Conservation (phyloP, 192 early-diverging fungal genomes). For the Podila clonocystis region DNA sequence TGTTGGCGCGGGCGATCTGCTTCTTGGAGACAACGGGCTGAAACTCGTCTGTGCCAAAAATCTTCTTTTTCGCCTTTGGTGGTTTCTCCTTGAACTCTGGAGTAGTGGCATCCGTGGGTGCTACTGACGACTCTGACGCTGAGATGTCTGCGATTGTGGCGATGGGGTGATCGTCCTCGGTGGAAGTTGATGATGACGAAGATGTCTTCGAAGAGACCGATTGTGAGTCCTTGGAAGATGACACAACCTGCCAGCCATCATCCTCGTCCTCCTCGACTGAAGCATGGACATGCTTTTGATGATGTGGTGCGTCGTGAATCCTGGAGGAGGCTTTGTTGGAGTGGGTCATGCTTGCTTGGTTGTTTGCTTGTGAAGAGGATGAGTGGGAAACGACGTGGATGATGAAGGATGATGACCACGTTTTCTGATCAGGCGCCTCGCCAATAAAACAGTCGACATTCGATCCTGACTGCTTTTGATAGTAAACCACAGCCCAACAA, state of each 20-base stretch:
- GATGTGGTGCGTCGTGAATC: not conserved
- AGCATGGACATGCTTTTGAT: not conserved
- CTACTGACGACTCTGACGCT: not conserved
- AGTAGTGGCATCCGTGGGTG: not conserved
- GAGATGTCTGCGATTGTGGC: not conserved
- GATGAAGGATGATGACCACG: too few species aligned
- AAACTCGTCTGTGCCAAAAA: slow-evolving; percentile 52
- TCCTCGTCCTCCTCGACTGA: not conserved
- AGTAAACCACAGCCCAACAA: too few species aligned
- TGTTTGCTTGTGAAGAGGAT: too few species aligned
- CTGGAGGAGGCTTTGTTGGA: too few species aligned
- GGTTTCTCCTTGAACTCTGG: slow-evolving; percentile 20
- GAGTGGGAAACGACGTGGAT: too few species aligned
- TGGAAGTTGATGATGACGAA: not conserved
- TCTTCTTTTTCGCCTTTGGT: slow-evolving; percentile 49
- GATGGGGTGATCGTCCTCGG: not conserved
- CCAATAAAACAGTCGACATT: too few species aligned
- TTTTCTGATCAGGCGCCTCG: too few species aligned
- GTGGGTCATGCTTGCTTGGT: too few species aligned
- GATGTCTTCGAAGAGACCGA: not conserved
- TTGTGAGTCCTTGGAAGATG: not conserved
- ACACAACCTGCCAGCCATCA: not conserved
- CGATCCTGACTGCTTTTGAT: too few species aligned
- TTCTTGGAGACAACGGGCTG: slow-evolving; percentile 51
- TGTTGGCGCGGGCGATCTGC: slow-evolving; percentile 41